Evolutionary conservation across 768 basidiomycete genomes (phyloP), one percentile per base, ranked within the genome.

Genomic region (Lactifluus pinguis): DNA sequence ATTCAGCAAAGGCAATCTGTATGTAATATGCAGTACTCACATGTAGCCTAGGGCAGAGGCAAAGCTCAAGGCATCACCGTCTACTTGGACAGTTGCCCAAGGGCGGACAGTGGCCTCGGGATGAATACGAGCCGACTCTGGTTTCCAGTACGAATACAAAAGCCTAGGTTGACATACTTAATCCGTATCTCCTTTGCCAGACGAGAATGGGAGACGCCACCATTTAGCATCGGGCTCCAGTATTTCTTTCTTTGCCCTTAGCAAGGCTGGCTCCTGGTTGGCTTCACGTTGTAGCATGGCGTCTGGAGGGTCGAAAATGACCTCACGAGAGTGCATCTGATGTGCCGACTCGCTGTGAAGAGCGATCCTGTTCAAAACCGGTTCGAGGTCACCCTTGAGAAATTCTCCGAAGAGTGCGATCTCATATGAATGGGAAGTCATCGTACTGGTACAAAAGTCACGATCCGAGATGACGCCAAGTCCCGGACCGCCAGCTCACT

Each of bases 81-180:
- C 77, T 21, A 92, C 85, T 67, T 89, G 82, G 62, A 84, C 86
- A 36, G 82, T 86, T 14, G 88, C 85, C 85, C 90, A 92, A 10
- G 91, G 88, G 52, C 90, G 80, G 50, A 93, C 90, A 3, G 91
- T 93, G 1, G 89, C 89, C 69, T 92, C 89, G 10, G 90, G 89
- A 66, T 92, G 86, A 15, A 86, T 84, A 49, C 89, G 82, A 11
- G 83, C 83, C n/a, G 86, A 85, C 70, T 92, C 90, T 53, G 91
- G 89, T 69, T 89, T 90, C 58, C 90, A 75, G 69, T 87, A 89
- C 25, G 89, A 88, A 70, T 85, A 89, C 15, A 93, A 71, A 9
- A 84, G 76, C 89, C 88, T 91, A 64, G 41, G 19, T 60, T 17
- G 38, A 19, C n/a, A 11, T 6, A 9, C 39, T 49, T 6, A 47